Evolutionary conservation across 1,139 yeast species (phyloP), one percentile per base, ranked within the genome.

Genomic region (Debaryomyces coudertii): DNA sequence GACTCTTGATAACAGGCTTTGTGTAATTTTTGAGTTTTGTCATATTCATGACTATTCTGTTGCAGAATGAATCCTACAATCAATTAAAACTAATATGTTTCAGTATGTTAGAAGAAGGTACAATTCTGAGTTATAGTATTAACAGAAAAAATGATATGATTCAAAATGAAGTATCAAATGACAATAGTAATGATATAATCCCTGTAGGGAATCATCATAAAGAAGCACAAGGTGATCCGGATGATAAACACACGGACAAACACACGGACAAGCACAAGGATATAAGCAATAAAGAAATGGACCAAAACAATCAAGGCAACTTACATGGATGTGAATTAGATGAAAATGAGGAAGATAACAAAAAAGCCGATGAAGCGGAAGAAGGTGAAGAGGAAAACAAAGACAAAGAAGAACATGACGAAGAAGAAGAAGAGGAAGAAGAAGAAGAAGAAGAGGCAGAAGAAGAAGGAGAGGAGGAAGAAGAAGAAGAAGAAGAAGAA

Each of bases 401-500:
- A 20, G 22, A 20, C 22, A n/a, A n/a, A n/a, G n/a, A n/a, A n/a
- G n/a, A 20, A 23, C 31, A 8, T 12, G 30, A 40, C 11, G 36
- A 11, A 14, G 40, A 27, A 34, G 36, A 14, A 8, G 9, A 25
- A 29, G 36, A 34, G 12, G 24, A 20, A 22, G 12, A 16, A 7
- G 22, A 20, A 11, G 38, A 22, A 30, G 16, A 27, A 31, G 41
- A 11, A 37, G 14, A 12, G 7, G n/a, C n/a, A 23, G 36, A 8
- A 2, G 36, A 39, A 16, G 42, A 40, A 3, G 12, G 24, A 3
- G 27, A 20, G 12, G 29, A 34, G 24, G 31, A 22, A 22, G 44
- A 28, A 34, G 34, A 22, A 12, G 28, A 22, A 2, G 38, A 18
- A 34, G 39, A 34, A 14, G 44, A 12, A 37, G 30, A 30, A 25